Conservation (phyloP, 2,329 filamentous ascomycete species). For the Pseudocercospora ulei region DNA sequence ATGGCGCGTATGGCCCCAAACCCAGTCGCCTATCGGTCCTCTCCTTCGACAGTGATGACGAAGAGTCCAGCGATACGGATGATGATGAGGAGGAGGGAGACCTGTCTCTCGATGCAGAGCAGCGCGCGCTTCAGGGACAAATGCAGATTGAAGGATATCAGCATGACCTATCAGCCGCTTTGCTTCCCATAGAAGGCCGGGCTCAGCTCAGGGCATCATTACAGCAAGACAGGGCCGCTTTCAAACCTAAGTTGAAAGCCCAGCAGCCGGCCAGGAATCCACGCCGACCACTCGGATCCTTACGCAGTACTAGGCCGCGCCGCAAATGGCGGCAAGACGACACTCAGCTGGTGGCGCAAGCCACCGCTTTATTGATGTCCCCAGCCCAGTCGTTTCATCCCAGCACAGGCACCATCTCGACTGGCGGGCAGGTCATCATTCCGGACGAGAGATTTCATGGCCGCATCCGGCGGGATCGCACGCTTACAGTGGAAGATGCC, state of each 20-base stretch:
- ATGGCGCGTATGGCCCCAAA: not conserved
- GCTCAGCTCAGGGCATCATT: not conserved
- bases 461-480: not conserved
- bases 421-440: constrained; percentile 5
- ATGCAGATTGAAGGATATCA: constrained; percentile 24
- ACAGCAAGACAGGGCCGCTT: not conserved
- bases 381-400: constrained; percentile 13
- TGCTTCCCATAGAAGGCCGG: not conserved
- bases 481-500: not conserved
- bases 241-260: constrained; percentile 5
- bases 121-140: constrained; percentile 13
- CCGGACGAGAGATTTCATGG: not conserved
- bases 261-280: constrained; percentile 7
- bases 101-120: constrained; percentile 2
- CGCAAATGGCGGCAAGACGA: constrained; percentile 13
- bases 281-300: constrained; percentile 12
- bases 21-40: not conserved
- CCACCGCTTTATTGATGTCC: constrained; percentile 14
- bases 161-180: constrained; percentile 17
- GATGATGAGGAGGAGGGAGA: constrained; percentile 8
- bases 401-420: constrained; percentile 16
- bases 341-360: not conserved
- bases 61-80: constrained; percentile 4
- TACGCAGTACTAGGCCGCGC: constrained; percentile 7
- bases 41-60: constrained; percentile 2